Evolutionary conservation across 352 stramenopile species (phyloP).

Genomic region (Chrysophaeum taylorii): DNA sequence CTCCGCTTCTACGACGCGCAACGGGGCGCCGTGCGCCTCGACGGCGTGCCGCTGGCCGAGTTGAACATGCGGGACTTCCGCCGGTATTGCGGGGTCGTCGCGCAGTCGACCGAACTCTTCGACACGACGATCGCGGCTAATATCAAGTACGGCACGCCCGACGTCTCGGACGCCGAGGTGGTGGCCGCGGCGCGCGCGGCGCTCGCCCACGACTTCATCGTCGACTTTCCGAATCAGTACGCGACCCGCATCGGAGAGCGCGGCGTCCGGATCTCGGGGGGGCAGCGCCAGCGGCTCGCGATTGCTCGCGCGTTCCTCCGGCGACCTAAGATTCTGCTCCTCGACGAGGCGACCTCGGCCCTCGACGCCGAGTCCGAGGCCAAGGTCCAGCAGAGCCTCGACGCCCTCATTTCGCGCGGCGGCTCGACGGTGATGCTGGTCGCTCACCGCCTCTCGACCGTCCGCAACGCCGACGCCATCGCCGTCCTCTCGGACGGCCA

Average conservation of each 20-base stretch:
- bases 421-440: conserved; percentile 69
- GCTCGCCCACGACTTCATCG: conserved; percentile 81
- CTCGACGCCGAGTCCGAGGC: conserved; percentile 59
- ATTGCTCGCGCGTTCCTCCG: conserved; percentile 75
- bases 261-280: conserved; percentile 63
- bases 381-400: conserved; percentile 48
- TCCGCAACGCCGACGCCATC: conserved; percentile 72
- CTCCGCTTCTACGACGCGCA: conserved; percentile 65
- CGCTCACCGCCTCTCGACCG: conserved; percentile 69
- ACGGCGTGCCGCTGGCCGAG: conserved; percentile 58
- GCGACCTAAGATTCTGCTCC: conserved; percentile 53
- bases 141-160: conserved; percentile 59
- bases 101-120: conserved; percentile 75
- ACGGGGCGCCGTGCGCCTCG: conserved; percentile 49
- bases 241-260: conserved; percentile 71
- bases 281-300: conserved; percentile 78
- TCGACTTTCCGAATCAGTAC: conserved; percentile 68
- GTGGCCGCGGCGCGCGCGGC: conserved; percentile 55
- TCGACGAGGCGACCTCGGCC: conserved; percentile 62
- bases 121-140: conserved; percentile 62
- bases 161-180: conserved; percentile 40
- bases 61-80: conserved; percentile 42
- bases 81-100: conserved; percentile 36
- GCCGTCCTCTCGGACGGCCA: conserved; percentile 53
- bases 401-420: conserved; percentile 30